Conservation (phyloP, 768 basidiomycete species). For the Lanmaoa pseudosensibilis region DNA sequence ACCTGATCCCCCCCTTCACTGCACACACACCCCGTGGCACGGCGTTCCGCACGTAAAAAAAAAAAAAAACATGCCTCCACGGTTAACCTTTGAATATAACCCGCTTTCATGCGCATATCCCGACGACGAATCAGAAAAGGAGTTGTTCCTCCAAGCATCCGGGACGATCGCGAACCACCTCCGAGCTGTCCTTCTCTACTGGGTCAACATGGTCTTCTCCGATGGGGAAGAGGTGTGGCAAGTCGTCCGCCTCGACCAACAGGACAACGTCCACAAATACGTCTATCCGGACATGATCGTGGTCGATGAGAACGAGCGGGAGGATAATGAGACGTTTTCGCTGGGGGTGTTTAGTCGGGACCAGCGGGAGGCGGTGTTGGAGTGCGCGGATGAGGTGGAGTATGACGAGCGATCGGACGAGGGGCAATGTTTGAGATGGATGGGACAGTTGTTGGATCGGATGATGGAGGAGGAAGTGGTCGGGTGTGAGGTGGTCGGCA, state of each 20-base stretch:
- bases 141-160: conserved; percentile 24
- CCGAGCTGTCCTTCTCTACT: conserved; percentile 24
- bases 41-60: not conserved
- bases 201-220: conserved; percentile 25
- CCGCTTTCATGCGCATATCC: conserved; percentile 20
- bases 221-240: conserved; percentile 30
- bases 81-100: conserved; percentile 23
- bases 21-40: too few species aligned
- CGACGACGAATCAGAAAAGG: conserved; percentile 29
- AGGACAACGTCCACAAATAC: conserved; percentile 14
- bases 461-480: conserved; percentile 19
- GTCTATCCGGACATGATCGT: conserved; percentile 32
- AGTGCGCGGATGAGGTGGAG: conserved; percentile 27
- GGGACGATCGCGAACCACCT: conserved; percentile 1
- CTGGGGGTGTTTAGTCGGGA: conserved; percentile 23
- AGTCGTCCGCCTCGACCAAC: conserved; percentile 24
- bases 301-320: conserved; percentile 16
- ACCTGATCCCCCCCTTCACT: not conserved
- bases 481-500: conserved; percentile 3
- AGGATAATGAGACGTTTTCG: conserved; percentile 9
- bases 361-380: conserved; percentile 28
- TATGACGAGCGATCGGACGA: conserved; percentile 6
- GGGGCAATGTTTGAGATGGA: conserved; percentile 19
- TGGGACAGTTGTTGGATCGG: conserved; percentile 16
- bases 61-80: conserved; percentile 15